Percentiles rank a stretch among this genome's conserved stretches.
phyloP scores from a whole-genome alignment of 306 rosid genomes.

The Ziziphus jujuba region DNA sequence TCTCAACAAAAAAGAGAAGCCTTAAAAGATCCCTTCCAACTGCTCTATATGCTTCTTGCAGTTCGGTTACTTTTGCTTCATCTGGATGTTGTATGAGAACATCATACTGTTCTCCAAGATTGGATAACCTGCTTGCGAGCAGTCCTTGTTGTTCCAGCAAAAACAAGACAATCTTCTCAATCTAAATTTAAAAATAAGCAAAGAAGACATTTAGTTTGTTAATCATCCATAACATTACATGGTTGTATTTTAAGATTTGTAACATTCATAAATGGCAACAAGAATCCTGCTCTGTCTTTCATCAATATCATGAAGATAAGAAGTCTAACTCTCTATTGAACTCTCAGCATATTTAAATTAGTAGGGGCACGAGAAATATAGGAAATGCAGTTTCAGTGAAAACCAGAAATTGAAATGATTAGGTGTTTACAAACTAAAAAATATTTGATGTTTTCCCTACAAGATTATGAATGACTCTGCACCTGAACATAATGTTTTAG shows the following conservation, averaged over 20 bases:
- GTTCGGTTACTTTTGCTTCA: conserved; percentile 45
- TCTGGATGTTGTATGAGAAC: conserved; percentile 52
- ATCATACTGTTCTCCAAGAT: conserved; percentile 51
- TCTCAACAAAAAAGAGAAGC: conserved; percentile 73
- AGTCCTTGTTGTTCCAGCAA: conserved; percentile 90
- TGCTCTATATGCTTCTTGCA: conserved; percentile 65
- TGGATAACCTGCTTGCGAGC: conserved; percentile 71
- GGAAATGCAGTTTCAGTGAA: too few relatives aligned
- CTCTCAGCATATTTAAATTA: background rate
- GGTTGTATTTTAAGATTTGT: too few relatives aligned
- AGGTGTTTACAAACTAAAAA: background rate
- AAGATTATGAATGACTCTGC: background rate
- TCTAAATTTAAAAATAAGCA: conserved; percentile 39
- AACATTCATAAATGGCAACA: background rate
- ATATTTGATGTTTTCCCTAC: background rate
- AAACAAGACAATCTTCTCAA: conserved; percentile 81
- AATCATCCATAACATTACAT: background rate
- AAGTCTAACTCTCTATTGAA: background rate
- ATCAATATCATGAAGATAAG: background rate
- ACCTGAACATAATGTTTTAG: background rate
- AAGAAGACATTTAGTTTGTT: background rate
- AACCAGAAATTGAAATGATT: too few relatives aligned
- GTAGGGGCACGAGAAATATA: too few relatives aligned
- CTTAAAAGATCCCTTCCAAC: conserved; percentile 76
- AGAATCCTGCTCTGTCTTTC: background rate